phyloP scores from a whole-genome alignment of 116 monocot genomes.

The Dioscorea cayenensis region DNA sequence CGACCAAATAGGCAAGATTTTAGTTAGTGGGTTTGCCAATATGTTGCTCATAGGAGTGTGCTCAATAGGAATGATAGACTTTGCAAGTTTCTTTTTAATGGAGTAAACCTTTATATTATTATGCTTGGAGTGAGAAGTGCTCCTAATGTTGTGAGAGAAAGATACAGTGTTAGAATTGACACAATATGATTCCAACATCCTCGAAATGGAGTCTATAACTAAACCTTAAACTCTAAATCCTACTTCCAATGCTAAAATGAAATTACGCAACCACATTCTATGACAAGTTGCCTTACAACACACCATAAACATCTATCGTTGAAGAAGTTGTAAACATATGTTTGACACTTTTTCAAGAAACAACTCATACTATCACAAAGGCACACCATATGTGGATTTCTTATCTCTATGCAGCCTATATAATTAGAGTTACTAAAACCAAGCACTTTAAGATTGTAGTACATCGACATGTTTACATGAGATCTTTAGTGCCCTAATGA shows the following conservation, averaged over 20 bases:
- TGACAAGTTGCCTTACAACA: neutral
- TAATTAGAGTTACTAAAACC: neutral
- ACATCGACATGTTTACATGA: neutral
- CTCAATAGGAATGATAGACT: neutral
- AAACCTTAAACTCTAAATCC: no score
- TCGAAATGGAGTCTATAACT: neutral
- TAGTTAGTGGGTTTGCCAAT: neutral
- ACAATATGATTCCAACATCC: neutral
- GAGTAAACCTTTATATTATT: neutral
- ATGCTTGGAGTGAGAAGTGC: neutral
- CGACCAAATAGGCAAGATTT: no score
- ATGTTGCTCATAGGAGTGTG: neutral
- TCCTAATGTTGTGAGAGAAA: neutral
- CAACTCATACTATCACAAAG: neutral
- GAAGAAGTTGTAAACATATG: neutral
- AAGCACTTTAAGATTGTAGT: neutral
- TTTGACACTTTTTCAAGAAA: neutral
- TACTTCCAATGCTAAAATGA: neutral
- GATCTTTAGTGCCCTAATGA: neutral
- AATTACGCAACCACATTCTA: neutral
- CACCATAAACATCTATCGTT: neutral
- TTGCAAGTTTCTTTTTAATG: neutral
- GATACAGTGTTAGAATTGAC: neutral
- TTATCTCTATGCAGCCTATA: neutral
- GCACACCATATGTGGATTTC: neutral